These are phyloP conservation scores for Prunus campanulata DNA, from an alignment of 306 rosid species.

Conservation along the genomic window DNA sequence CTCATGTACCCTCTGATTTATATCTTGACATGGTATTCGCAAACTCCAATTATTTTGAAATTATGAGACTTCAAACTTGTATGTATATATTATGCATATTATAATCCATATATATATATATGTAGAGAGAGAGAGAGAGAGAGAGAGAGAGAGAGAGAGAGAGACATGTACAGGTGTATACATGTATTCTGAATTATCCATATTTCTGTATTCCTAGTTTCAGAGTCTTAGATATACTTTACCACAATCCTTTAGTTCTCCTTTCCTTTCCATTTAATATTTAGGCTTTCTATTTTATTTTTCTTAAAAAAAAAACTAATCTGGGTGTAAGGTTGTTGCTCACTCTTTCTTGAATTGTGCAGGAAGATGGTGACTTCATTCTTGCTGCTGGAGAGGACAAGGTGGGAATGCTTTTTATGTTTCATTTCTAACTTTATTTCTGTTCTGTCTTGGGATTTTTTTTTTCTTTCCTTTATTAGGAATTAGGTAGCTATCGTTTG, in stretches of 20 bases:
- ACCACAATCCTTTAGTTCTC: not conserved
- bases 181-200: not conserved
- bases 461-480: not conserved
- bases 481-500: not conserved
- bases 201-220: not conserved
- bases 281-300: not conserved
- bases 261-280: not conserved
- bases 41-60: not conserved
- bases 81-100: not conserved
- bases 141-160: too few species aligned
- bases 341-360: conserved; percentile 30
- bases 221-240: not conserved
- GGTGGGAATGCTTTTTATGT: conserved; percentile 36
- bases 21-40: not conserved
- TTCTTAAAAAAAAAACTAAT: conserved; percentile 4
- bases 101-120: not conserved
- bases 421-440: not conserved
- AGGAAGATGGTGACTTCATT: conserved; percentile 92
- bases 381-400: conserved; percentile 70
- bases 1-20: not conserved
- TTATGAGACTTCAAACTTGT: not conserved
- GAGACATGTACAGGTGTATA: not conserved
- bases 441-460: not conserved
- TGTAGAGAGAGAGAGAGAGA: too few species aligned
- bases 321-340: conserved; percentile 24